A percentile compares a stretch with the other conserved stretches of the same genome.
Evolutionary conservation across 345 rosid species (phyloP).

Genomic region (Geranium rotundifolium): DNA sequence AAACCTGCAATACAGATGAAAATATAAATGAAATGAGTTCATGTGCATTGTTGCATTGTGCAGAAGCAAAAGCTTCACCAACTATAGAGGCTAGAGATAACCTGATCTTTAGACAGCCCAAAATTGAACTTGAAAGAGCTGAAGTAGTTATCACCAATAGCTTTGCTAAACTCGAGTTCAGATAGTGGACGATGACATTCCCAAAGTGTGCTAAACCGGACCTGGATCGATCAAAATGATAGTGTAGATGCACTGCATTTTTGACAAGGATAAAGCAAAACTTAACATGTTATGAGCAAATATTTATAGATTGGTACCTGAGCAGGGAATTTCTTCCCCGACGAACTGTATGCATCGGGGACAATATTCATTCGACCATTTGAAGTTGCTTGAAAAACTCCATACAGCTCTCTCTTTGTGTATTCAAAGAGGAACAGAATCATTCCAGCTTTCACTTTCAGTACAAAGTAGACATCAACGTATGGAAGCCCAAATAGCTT

Average conservation of each 20-base stretch:
- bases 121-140: constrained; percentile 44
- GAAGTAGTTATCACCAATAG: constrained; percentile 53
- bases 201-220: constrained; percentile 39
- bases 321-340: constrained; percentile 65
- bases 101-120: constrained; percentile 70
- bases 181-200: constrained; percentile 38
- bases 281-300: neutral
- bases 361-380: constrained; percentile 51
- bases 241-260: neutral
- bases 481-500: constrained; percentile 53
- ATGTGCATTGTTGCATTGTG: neutral
- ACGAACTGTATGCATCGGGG: constrained; percentile 37
- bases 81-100: constrained; percentile 6
- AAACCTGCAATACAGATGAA: constrained; percentile 12
- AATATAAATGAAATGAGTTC: neutral
- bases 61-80: neutral
- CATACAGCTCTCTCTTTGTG: constrained; percentile 50
- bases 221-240: constrained; percentile 20
- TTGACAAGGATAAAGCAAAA: neutral
- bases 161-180: constrained; percentile 45
- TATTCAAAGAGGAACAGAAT: constrained; percentile 54
- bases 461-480: constrained; percentile 29
- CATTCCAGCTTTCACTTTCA: constrained; percentile 63
- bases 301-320: constrained; percentile 33
- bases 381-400: constrained; percentile 52